Base-by-base conservation (phyloP, 2,329 filamentous ascomycete species). In the Lojkania enalia region DNA sequence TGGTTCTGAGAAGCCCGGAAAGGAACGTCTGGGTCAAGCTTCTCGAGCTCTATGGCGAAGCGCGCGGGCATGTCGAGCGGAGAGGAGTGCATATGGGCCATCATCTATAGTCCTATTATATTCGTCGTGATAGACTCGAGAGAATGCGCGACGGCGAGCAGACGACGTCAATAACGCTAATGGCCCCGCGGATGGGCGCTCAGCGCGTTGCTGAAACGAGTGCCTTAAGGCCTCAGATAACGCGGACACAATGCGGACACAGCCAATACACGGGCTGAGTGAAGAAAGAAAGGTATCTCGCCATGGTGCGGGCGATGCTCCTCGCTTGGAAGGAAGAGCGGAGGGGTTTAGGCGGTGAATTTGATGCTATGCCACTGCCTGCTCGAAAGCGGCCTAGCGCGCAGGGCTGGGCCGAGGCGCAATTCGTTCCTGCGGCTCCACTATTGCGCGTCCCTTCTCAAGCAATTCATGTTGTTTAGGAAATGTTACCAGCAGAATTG, bases 1-100 rank as follows among this genome's bases (percentile, higher is more conserved):
- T 97, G 85, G 41, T 81, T 76, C 48, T 80, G 75, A 46, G 78
- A 79, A 4, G 88, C 88, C 67, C 86, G 87, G 74, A 97, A 96
- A 32, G 90, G 83, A 29, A 94, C 71, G 46, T 75, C 70, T 55
- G 81, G 77, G 60, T 85, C 77, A 64, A 82, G 77, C 52, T 75
- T 77, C 23, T 76, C 73, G 51, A 86, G 74, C 66, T 86, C 83
- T 49, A 73, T 71, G 46, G 72, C 57, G 52, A 84, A 70, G 47
- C 61, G 63, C 39, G 61, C 58, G 29, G 66, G 63, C 63, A 69
- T 66, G 39, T 52, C 60, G 48, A 66, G 50, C 18, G 56, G 49
- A 20, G 58, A 45, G 18, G 52, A 48, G 47, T 59, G 56, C 62
- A 67, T 67, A 12, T 32, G 14, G 30, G 23, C 7, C n/a, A 27